Percentiles rank a stretch among this genome's conserved stretches.
These are phyloP conservation scores for Arabis alpina DNA, from an alignment of 345 rosid genomes.

Conservation along the genomic window DNA sequence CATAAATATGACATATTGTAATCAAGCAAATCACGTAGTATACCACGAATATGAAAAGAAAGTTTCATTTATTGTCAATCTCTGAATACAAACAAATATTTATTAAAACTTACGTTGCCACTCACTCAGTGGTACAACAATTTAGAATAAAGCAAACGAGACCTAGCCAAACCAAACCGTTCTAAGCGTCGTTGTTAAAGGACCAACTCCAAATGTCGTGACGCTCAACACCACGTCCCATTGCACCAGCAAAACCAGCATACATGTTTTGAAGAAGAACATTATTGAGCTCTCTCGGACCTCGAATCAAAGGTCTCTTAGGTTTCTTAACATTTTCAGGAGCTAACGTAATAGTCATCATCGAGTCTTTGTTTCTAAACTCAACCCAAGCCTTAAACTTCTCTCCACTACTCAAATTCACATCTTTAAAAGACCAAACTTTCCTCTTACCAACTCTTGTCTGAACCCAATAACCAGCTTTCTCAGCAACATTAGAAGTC, in stretches of 20 bases:
- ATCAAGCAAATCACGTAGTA: too few relatives aligned
- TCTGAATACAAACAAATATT: conserved; percentile 1
- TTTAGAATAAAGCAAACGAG: not conserved
- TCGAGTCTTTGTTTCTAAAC: conserved; percentile 33
- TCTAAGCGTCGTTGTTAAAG: conserved; percentile 32
- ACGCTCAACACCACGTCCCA: conserved; percentile 44
- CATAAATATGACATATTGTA: not conserved
- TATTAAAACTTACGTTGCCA: conserved; percentile 11
- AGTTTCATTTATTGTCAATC: conserved; percentile 5
- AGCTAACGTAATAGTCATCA: conserved; percentile 34
- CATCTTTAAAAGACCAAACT: conserved; percentile 40
- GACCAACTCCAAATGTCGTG: conserved; percentile 46
- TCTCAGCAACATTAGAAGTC: conserved; percentile 29
- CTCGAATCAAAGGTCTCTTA: conserved; percentile 41
- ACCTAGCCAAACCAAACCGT: not conserved
- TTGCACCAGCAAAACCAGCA: conserved; percentile 41
- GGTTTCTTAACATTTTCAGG: conserved; percentile 40
- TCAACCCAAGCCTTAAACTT: conserved; percentile 45
- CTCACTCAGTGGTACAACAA: not conserved
- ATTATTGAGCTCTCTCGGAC: conserved; percentile 32
- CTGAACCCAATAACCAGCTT: conserved; percentile 46
- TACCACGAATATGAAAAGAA: not conserved
- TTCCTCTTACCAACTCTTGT: conserved; percentile 35
- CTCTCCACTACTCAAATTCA: conserved; percentile 41
- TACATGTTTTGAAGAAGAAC: conserved; percentile 41